phyloP scores from a whole-genome alignment of 371 early-diverging fungal genomes.

The Mucor sp. region DNA sequence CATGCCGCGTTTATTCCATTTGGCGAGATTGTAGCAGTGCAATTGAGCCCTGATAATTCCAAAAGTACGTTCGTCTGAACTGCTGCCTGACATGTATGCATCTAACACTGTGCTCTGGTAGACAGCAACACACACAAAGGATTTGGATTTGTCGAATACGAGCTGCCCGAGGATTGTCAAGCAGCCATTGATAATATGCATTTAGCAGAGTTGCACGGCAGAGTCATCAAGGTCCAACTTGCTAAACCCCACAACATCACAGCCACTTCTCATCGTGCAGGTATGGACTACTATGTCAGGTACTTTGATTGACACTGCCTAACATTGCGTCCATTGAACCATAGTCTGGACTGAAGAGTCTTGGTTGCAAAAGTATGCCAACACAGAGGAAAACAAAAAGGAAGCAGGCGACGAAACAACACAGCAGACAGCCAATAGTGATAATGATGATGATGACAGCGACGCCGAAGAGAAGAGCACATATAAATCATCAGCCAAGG shows the following conservation, averaged over 20 bases:
- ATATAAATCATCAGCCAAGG: slow-evolving; percentile 4
- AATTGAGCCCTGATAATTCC: slow-evolving; percentile 77
- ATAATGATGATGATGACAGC: slow-evolving; percentile 12
- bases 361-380: slow-evolving; percentile 68
- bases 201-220: slow-evolving; percentile 84
- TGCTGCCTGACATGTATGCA: neutral
- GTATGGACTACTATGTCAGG: slow-evolving; percentile 26
- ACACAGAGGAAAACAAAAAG: slow-evolving; percentile 26
- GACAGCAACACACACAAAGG: slow-evolving; percentile 72
- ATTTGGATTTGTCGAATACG: slow-evolving; percentile 95
- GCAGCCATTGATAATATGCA: slow-evolving; percentile 97
- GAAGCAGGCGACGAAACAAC: slow-evolving; percentile 8
- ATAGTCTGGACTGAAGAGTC: slow-evolving; percentile 79
- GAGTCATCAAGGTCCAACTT: slow-evolving; percentile 84
- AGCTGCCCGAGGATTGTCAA: slow-evolving; percentile 78
- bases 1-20: slow-evolving; percentile 95
- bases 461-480: slow-evolving; percentile 3
- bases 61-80: neutral
- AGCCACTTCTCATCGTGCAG: slow-evolving; percentile 63
- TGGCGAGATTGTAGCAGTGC: slow-evolving; percentile 91
- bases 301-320: neutral
- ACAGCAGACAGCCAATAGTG: slow-evolving; percentile 2
- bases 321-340: neutral
- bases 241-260: slow-evolving; percentile 74
- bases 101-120: neutral